These are phyloP conservation scores for Aspergillus sojae DNA, from an alignment of 2,329 filamentous ascomycete genomes.

Conservation along the genomic window DNA sequence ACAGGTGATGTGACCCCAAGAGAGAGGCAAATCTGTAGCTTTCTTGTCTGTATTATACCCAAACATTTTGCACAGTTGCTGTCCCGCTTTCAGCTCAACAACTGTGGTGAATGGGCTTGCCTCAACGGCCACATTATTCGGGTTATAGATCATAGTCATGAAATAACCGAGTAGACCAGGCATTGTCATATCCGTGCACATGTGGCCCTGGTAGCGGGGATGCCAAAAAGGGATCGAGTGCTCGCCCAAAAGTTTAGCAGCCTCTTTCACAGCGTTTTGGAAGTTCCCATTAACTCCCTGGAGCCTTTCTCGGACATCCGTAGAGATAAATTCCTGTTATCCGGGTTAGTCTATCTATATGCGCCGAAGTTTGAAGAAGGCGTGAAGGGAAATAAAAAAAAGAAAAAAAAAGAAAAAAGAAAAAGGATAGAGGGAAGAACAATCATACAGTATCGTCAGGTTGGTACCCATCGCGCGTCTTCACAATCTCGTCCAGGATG, in stretches of 20 bases:
- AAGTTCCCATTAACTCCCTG: no score
- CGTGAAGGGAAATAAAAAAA: no score
- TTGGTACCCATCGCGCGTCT: no score
- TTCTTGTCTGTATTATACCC: conserved; percentile 45
- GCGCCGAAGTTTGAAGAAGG: no score
- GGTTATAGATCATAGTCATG: conserved; percentile 55
- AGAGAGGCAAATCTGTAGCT: conserved; percentile 22
- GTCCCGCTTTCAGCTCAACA: conserved; percentile 49
- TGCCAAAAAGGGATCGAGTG: conserved; percentile 51
- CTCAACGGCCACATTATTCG: conserved; percentile 53
- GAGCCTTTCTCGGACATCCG: no score
- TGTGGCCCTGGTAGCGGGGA: conserved; percentile 51
- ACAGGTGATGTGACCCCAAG: conserved; percentile 52
- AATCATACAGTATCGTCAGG: no score
- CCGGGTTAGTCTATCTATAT: no score
- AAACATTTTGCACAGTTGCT: conserved; percentile 51
- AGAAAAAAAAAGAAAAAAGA: no score
- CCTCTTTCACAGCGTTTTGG: not conserved
- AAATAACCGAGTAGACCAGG: conserved; percentile 50
- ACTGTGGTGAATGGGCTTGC: conserved; percentile 51
- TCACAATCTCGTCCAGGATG: no score
- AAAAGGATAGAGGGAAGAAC: no score
- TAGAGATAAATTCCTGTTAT: no score
- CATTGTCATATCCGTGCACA: conserved; percentile 49
- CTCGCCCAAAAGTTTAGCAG: conserved; percentile 44